Evolutionary conservation across 345 rosid genomes (phyloP).

Genomic region (Hibiscus syriacus): DNA sequence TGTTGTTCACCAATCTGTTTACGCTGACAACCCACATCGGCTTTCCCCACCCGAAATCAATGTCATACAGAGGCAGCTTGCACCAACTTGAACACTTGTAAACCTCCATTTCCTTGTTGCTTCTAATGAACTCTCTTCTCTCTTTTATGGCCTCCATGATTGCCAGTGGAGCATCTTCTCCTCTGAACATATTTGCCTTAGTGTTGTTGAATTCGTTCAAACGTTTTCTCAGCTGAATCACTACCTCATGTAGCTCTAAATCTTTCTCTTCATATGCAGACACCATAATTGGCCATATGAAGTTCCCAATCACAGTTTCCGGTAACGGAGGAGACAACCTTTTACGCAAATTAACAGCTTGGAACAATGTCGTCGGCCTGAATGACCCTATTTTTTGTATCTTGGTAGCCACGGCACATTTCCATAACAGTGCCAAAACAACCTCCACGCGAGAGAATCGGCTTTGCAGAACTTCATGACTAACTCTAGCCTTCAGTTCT

Average conservation of each 20-base stretch:
- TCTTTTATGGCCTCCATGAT: slow-evolving; percentile 3
- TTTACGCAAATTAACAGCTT: background rate
- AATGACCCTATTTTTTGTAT: background rate
- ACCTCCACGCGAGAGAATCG: background rate
- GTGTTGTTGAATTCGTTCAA: background rate
- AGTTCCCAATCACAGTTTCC: background rate
- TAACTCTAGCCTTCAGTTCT: slow-evolving; percentile 6
- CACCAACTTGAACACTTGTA: slow-evolving; percentile 18
- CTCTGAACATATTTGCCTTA: background rate
- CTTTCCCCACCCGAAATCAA: slow-evolving; percentile 14
- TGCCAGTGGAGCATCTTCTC: background rate
- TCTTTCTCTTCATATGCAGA: background rate
- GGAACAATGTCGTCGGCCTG: background rate
- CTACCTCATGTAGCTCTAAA: background rate
- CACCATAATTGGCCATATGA: slow-evolving; percentile 6
- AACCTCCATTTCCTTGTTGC: background rate
- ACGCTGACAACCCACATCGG: slow-evolving; percentile 7
- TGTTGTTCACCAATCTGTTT: slow-evolving; percentile 7
- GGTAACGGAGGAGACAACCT: background rate
- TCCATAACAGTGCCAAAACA: slow-evolving; percentile 7
- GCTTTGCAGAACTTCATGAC: background rate
- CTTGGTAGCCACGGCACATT: background rate
- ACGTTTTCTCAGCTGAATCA: background rate
- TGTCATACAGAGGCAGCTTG: slow-evolving; percentile 6
- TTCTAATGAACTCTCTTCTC: background rate